Evolutionary conservation across 306 rosid genomes (phyloP), one percentile per base, ranked within the genome.

Genomic region (Lathyrus aphaca): DNA sequence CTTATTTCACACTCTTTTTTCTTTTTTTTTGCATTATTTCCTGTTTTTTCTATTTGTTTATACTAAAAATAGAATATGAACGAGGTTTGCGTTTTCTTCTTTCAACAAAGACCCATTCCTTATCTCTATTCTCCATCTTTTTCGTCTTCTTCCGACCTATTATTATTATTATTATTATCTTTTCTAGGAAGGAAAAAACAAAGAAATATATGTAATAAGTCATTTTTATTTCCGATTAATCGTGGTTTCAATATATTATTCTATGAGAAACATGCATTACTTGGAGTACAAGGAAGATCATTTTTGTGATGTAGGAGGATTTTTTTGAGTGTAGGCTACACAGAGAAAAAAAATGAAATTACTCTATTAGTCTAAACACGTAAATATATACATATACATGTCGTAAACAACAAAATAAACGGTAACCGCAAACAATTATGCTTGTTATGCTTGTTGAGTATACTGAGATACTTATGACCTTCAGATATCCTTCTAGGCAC

Each of bases 251-350:
- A 64, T 44, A 29, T 27, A 25, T 25, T 25, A 45, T 19, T 44
- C 43, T 39, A 15, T n/a, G 43, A 6, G 18, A 54, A 54, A 16
- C 37, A 14, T 32, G 13, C n/a, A 27, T 29, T 59, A 46, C 66
- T 44, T 58, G 9, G 10, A 38, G 65, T 17, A 69, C 44, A 56
- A 64, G 23, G 59, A 74, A 56, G 37, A 38, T 48, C 37, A 17
- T 37, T 55, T 39, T 55, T 55, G 43, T 18, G 32, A 18, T 53
- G 39, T 42, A 15, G 13, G 43, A 76, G 64, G 12, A 8, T 42
- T n/a, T 14, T 29, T 66, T 54, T n/a, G 15, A 35, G 39, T 14
- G 5, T 50, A n/a, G 15, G 2, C 59, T 1, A 21, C 4, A 21
- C 11, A 4, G 30, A 51, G 14, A 51, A 19, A 19, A 30, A 29